Evolutionary conservation across 2,329 filamentous ascomycete species (phyloP), one percentile per base, ranked within the genome.

Genomic region (Whalleya microplaca): DNA sequence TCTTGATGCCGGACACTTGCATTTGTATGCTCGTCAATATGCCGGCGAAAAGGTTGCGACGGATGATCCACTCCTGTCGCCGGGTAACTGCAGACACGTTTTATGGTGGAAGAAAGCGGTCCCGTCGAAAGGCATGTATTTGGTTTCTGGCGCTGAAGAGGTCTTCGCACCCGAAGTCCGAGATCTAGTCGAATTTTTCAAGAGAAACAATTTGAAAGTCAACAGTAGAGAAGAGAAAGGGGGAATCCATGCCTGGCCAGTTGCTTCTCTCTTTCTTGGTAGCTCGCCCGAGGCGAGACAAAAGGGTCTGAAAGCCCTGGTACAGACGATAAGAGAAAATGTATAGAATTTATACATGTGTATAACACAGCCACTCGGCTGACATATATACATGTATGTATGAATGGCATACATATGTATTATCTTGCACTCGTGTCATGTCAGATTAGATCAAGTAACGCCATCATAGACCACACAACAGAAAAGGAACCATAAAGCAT

Each of bases 241-340:
- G 14, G 87, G 85, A 2, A 87, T 95, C 55, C 91, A 96, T 72
- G 91, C 88, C 10, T 96, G 91, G 92, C 90, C 91, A 0, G 87
- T 96, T 19, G 89, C 88, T 9, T 79, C 79, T 45, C 66, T 85
- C n/a, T 84, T 85, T 66, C 70, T 86, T 23, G 79, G 81, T 44
- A 76, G 73, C 45, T 76, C 76, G 21, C 68, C 70, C n/a, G 73
- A 78, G 32, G 74, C 79, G 66, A 79, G 85, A 53, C 69, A 83
- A 52, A 77, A 78, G 59, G 84, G 85, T 2, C 68, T 88, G 60
- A 69, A 66, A 53, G 63, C 62, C 48, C 71, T 82, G 53, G 77
- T 77, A 10, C 61, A 67, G 10, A 67, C 73, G 42, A 73, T 80
- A 58, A 71, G 66, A 62, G 62, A 69, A 50, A 65, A 56, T 50